phyloP scores from a whole-genome alignment of 441 rosid genomes.

The Pelargonium citronellum region DNA sequence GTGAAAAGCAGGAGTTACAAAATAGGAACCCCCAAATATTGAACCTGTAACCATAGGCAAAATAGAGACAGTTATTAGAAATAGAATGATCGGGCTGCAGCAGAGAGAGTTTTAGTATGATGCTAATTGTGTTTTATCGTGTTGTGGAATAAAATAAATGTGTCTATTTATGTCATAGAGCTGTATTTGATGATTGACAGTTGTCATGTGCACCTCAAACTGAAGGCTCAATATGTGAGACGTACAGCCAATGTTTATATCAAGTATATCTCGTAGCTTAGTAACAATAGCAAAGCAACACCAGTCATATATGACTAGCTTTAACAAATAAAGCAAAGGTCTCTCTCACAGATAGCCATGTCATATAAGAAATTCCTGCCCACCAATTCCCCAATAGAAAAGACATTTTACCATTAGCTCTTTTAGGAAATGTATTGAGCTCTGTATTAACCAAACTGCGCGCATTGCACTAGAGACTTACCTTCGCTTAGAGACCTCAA shows the following conservation, averaged over 20 bases:
- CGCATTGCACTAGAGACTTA: slow-evolving; percentile 23
- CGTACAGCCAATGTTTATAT: neutral
- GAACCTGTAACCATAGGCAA: slow-evolving; percentile 40
- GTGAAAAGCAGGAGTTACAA: slow-evolving; percentile 60
- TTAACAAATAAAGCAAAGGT: slow-evolving; percentile 11
- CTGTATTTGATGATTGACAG: neutral
- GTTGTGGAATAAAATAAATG: too few species aligned
- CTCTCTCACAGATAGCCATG: neutral
- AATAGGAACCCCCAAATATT: slow-evolving; percentile 55
- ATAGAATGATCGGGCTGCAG: neutral
- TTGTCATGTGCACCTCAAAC: slow-evolving; percentile 1
- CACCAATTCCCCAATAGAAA: neutral
- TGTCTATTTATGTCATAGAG: neutral
- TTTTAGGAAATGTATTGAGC: slow-evolving; percentile 2
- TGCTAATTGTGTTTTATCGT: too few species aligned
- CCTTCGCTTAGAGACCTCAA: slow-evolving; percentile 71
- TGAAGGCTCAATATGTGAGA: slow-evolving; percentile 4
- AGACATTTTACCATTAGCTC: slow-evolving; percentile 1
- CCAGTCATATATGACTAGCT: neutral
- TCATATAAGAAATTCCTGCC: slow-evolving; percentile 4
- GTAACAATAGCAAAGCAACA: neutral
- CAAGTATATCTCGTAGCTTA: too few species aligned
- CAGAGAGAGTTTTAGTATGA: too few species aligned
- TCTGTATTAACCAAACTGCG: slow-evolving; percentile 1
- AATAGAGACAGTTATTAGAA: slow-evolving; percentile 13